phyloP scores from a whole-genome alignment of 495 filamentous ascomycete genomes.

The Penicillium manginii region DNA sequence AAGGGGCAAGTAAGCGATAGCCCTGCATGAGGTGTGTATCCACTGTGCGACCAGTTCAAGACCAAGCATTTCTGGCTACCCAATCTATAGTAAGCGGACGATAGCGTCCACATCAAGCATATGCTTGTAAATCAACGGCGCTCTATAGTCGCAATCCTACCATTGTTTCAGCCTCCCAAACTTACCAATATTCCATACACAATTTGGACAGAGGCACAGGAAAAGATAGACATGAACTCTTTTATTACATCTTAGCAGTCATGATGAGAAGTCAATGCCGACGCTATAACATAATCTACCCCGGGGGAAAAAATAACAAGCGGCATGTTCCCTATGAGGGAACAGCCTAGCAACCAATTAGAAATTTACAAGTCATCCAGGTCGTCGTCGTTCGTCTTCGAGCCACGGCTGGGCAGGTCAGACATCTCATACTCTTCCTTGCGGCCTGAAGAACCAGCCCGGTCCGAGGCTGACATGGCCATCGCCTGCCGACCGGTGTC shows the following conservation, averaged over 20 bases:
- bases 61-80: not conserved
- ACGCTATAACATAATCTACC: constrained; percentile 23
- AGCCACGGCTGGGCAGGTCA: constrained; percentile 39
- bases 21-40: not conserved
- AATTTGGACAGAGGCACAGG: too few species aligned
- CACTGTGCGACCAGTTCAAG: not conserved
- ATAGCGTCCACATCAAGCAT: too few species aligned
- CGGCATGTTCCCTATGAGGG: constrained; percentile 1
- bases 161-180: too few species aligned
- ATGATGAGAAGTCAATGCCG: constrained; percentile 11
- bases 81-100: too few species aligned
- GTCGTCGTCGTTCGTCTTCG: constrained; percentile 37
- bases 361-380: constrained; percentile 47
- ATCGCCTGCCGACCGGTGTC: constrained; percentile 81
- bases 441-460: constrained; percentile 21
- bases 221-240: not conserved
- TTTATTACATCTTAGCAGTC: constrained; percentile 5
- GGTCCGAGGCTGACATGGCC: constrained; percentile 59
- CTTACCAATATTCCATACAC: too few species aligned
- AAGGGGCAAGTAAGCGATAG: not conserved
- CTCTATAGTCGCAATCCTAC: too few species aligned
- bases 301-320: constrained; percentile 8
- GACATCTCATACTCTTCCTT: constrained; percentile 54
- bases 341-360: constrained; percentile 6
- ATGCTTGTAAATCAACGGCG: too few species aligned